Base-by-base conservation (phyloP, 164 flowering plant genomes). In the Berberis vulgaris region DNA sequence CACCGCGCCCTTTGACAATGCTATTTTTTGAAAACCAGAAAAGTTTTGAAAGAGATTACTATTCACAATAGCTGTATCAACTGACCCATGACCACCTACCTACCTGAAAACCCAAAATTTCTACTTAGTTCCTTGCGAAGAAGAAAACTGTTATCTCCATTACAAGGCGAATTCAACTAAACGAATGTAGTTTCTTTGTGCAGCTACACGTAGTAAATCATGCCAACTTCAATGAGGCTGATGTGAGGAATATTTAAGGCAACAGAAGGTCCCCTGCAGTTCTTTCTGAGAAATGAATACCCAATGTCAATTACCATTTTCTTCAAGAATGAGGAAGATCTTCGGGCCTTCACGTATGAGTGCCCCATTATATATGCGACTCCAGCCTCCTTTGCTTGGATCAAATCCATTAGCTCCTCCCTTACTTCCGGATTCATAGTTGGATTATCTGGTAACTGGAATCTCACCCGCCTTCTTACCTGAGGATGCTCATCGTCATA, bases 221-320 rank as follows among this genome's bases (percentile, higher is more conserved):
- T 79, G 66, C 82, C 84, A 11, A 81, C 82, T 71, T 81, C 82
- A 64, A 81, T 77, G 0, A 81, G 73, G 70, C 83, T 81, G 57
- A 81, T 79, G 67, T 77, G 85, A 73, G 83, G 83, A 52, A 81
- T 81, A 62, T 77, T 76, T 10, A 81, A 73, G 10, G 80, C 80
- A 49, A 81, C 85, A 8, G 85, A 52, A 46, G 85, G 85, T 1
- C 83, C 81, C 70, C 85, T 71, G 71, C 83, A 79, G 71, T 81
- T 81, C 74, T 81, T 81, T 43, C 80, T 66, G 3, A 81, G 77
- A 67, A 81, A 81, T 12, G 83, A 77, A 64, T 81, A 81, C 3
- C 80, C 83, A 40, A 81, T 64, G 62, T 81, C 78, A 45, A 81
- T 71, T 44, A 71, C 81, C 49, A 79, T 40, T 64, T 75, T 81